Percentiles rank a stretch among this genome's conserved stretches.
These are phyloP conservation scores for Penicillium pulvis DNA, from an alignment of 495 filamentous ascomycete genomes.

Conservation along the genomic window DNA sequence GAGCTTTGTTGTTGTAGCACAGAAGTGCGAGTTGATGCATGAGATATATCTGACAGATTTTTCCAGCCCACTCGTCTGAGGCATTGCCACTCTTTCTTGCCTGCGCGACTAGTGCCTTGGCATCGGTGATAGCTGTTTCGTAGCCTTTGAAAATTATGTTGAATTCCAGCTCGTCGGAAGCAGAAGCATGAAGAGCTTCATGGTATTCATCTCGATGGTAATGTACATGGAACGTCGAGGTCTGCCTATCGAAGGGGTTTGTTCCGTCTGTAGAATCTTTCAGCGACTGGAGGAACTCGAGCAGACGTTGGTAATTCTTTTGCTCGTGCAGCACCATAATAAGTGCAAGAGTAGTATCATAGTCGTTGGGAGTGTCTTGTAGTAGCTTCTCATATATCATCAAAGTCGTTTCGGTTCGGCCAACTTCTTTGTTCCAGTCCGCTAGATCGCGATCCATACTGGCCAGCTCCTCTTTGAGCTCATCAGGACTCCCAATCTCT, in stretches of 20 bases:
- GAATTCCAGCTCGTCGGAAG: conserved; percentile 3
- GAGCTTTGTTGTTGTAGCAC: conserved; percentile 2
- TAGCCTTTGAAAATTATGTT: conserved; percentile 15
- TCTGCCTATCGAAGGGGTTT: conserved; percentile 10
- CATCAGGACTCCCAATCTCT: conserved; percentile 1
- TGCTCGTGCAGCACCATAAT: conserved; percentile 8
- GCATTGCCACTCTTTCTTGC: conserved; percentile 1
- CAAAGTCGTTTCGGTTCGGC: conserved; percentile 3
- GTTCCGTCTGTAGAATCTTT: conserved; percentile 13
- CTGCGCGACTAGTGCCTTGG: background rate
- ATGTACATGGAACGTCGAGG: conserved; percentile 11
- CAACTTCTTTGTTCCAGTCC: conserved; percentile 6
- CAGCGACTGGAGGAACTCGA: conserved; percentile 17
- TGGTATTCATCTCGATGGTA: conserved; percentile 11
- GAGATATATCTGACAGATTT: conserved; percentile 11
- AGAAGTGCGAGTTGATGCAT: conserved; percentile 14
- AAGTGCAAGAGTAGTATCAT: conserved; percentile 7
- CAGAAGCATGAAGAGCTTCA: conserved; percentile 7
- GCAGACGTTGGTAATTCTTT: conserved; percentile 5
- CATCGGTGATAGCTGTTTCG: conserved; percentile 8
- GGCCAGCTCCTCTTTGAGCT: background rate
- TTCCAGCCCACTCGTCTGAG: background rate
- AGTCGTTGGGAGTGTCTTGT: conserved; percentile 12
- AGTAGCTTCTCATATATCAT: conserved; percentile 16
- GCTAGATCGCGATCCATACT: conserved; percentile 14